phyloP scores from a whole-genome alignment of 2,329 filamentous ascomycete species.

The Paradendryphiella salina region DNA sequence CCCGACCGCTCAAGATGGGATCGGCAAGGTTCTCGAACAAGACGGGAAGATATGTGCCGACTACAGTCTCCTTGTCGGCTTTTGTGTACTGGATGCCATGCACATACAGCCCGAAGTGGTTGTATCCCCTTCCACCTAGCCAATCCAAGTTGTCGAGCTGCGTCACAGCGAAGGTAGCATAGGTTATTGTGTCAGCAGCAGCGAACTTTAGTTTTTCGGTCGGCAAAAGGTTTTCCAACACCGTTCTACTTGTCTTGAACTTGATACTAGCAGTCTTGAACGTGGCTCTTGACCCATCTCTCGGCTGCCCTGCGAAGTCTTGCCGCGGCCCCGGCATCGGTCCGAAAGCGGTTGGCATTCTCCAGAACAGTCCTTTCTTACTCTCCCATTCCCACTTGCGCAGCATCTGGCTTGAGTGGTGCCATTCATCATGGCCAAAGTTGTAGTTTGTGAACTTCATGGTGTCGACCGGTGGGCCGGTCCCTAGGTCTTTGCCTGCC shows the following conservation, averaged over 20 bases:
- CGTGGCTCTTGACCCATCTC: constrained; percentile 31
- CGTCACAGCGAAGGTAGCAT: constrained; percentile 47
- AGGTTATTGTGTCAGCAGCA: constrained; percentile 44
- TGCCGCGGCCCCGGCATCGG: constrained; percentile 49
- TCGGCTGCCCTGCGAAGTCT: constrained; percentile 25
- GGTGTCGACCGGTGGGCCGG: constrained; percentile 37
- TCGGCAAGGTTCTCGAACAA: constrained; percentile 63
- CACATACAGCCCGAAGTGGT: constrained; percentile 62
- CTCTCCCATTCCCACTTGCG: constrained; percentile 56
- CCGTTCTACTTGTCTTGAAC: constrained; percentile 48
- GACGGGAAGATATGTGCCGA: constrained; percentile 60
- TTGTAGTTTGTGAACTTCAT: constrained; percentile 55
- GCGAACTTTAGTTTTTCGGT: constrained; percentile 43
- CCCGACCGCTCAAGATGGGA: constrained; percentile 62
- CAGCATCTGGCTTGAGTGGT: constrained; percentile 57
- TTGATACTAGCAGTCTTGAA: constrained; percentile 48
- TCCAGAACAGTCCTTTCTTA: constrained; percentile 40
- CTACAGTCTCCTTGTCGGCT: constrained; percentile 52
- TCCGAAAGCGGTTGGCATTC: constrained; percentile 52
- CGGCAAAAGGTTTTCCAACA: constrained; percentile 49
- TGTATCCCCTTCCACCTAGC: constrained; percentile 64
- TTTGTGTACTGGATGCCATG: constrained; percentile 63
- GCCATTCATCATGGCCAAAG: constrained; percentile 63
- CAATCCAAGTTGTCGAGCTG: constrained; percentile 58
- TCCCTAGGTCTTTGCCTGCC: constrained; percentile 54